Evolutionary conservation across 805 yeast species (phyloP), one percentile per base, ranked within the genome.

Genomic region (Jamesozyma hellenica): DNA sequence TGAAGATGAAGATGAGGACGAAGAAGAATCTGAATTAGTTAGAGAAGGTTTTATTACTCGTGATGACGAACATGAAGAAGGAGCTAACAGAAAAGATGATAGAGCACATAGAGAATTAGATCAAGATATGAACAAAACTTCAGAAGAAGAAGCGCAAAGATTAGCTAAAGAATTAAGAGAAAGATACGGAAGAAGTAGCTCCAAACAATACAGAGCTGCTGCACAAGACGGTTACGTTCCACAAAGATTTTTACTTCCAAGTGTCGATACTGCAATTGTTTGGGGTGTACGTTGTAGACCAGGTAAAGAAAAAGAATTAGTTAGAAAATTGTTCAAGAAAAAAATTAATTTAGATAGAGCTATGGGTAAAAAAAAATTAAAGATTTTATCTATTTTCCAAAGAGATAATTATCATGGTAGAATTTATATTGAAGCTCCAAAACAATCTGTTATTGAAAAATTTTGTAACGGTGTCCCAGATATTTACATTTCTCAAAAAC

Each of bases 261-360:
- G 96, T 26, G 95, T 92, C 42, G 86, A 88, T 53, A 96, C 92
- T 58, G 97, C 98, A 8, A 79, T 86, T 40, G 85, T 92, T 52
- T 92, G 95, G 83, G 97, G 95, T 55, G 77, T 92, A 34, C 77
- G 96, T 62, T 86, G 94, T 66, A 76, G 94, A 54, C 86, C 84
- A 27, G 96, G 97, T 36, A 77, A 82, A 50, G 98, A 92, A 63
- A 90, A 85, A 61, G 95, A 86, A 39, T 68, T 88, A 47, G 95
- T 92, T 18, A 76, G 86, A 48, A 83, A 83, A 48, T 66, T 92
- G 37, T 71, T 82, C 64, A 87, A 88, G 51, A 86, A 88, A 65
- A 84, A 85, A 67, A 65, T 80, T 45, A 84, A 86, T 38, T 66
- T 85, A 52, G 82, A 80, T 48, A 74, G 80, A 50, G 78, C 82